These are phyloP conservation scores for Apiotrichum montevideense DNA, from an alignment of 1,284 basidiomycete genomes.

Conservation along the genomic window DNA sequence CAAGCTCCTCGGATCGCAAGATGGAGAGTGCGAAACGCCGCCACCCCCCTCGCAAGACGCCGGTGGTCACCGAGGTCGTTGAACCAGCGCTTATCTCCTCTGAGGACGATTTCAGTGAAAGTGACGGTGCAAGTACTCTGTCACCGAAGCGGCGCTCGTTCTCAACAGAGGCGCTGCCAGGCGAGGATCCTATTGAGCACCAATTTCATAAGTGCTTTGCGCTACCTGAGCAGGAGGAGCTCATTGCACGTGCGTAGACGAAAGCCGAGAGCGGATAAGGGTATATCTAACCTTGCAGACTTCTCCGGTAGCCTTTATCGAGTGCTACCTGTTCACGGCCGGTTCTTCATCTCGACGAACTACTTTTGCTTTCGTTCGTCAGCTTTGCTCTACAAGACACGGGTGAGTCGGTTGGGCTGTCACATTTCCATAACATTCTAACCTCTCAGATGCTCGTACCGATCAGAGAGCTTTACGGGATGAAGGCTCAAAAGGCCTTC, in stretches of 20 bases:
- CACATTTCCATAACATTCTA: background rate
- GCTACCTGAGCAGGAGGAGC: slow-evolving; percentile 74
- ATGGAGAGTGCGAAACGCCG: background rate
- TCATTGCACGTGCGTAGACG: slow-evolving; percentile 68
- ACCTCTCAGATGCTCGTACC: slow-evolving; percentile 85
- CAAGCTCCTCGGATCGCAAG: slow-evolving; percentile 1
- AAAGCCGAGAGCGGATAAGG: background rate
- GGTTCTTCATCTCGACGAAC: slow-evolving; percentile 78
- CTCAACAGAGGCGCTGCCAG: slow-evolving; percentile 4
- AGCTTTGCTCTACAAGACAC: slow-evolving; percentile 68
- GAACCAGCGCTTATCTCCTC: slow-evolving; percentile 10
- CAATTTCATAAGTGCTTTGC: slow-evolving; percentile 73
- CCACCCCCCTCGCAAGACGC: slow-evolving; percentile 5
- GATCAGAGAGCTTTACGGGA: slow-evolving; percentile 74
- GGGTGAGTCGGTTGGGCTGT: slow-evolving; percentile 49
- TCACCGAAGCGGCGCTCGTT: background rate
- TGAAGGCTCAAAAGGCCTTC: slow-evolving; percentile 78
- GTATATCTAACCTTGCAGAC: slow-evolving; percentile 51
- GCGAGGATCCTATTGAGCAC: slow-evolving; percentile 26
- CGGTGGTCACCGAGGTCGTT: slow-evolving; percentile 23
- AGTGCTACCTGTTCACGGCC: slow-evolving; percentile 75
- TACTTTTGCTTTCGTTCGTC: slow-evolving; percentile 85
- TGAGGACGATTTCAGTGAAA: slow-evolving; percentile 15
- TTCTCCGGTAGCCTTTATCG: slow-evolving; percentile 82
- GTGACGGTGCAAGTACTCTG: background rate